phyloP scores from a whole-genome alignment of 108 stramenopile genomes.

The Parietichytrium sp. region DNA sequence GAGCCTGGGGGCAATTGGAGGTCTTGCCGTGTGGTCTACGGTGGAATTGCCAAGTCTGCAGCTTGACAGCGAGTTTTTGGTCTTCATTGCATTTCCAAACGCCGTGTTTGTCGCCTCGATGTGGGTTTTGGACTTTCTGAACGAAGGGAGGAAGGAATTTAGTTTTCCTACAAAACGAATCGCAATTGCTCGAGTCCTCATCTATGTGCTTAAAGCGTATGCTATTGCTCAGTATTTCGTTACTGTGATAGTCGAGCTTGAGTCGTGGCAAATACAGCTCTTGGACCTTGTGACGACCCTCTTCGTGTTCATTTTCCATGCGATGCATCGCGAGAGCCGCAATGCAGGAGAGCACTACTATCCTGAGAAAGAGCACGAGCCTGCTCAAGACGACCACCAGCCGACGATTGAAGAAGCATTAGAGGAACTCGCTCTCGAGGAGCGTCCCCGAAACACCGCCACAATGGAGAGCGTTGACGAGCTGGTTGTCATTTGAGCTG shows the following conservation, averaged over 20 bases:
- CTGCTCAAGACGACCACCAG: no score
- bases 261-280: background rate
- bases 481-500: no score
- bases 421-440: no score
- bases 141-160: background rate
- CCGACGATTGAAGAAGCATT: no score
- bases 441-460: no score
- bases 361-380: no score
- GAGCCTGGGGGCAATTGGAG: background rate
- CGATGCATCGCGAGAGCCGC: background rate
- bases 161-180: background rate
- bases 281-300: background rate
- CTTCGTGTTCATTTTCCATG: background rate
- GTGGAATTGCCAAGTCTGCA: background rate
- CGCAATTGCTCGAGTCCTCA: background rate
- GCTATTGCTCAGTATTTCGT: background rate
- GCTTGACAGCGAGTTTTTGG: background rate
- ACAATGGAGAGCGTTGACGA: no score
- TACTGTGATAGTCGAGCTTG: background rate
- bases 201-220: background rate
- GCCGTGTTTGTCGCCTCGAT: background rate
- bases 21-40: conserved; percentile 23
- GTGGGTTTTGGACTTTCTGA: conserved; percentile 5
- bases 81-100: background rate
- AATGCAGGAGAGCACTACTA: no score